Conservation (phyloP, 768 basidiomycete genomes). For the Xerocomus potaroensis region DNA sequence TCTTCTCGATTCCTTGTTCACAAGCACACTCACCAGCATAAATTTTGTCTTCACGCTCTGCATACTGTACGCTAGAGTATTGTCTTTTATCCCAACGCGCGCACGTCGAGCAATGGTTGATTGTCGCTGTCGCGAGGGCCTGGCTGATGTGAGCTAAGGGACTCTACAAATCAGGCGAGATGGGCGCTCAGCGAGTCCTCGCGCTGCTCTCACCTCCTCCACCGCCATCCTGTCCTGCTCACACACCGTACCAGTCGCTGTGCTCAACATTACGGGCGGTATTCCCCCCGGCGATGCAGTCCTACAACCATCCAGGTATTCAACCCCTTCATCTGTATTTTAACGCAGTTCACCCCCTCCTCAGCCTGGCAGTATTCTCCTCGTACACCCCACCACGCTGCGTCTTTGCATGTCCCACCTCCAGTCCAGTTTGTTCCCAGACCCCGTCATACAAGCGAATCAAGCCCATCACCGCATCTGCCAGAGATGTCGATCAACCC, state of each 20-base stretch:
- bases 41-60: slow-evolving; percentile 21
- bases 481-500: slow-evolving; percentile 1
- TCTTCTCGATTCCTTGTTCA: no score
- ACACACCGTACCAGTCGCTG: neutral
- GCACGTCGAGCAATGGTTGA: slow-evolving; percentile 3
- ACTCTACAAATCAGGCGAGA: slow-evolving; percentile 15
- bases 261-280: neutral
- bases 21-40: slow-evolving; percentile 31
- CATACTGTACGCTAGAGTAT: slow-evolving; percentile 47
- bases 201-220: neutral
- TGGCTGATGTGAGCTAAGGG: neutral
- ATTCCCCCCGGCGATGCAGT: slow-evolving; percentile 21
- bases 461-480: slow-evolving; percentile 5
- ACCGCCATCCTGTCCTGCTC: neutral
- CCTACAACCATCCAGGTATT: slow-evolving; percentile 31
- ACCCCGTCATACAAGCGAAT: slow-evolving; percentile 19
- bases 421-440: slow-evolving; percentile 15
- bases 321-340: neutral
- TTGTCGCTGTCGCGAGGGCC: neutral
- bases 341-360: slow-evolving; percentile 3
- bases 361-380: slow-evolving; percentile 18
- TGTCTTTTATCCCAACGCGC: slow-evolving; percentile 10
- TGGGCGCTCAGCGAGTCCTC: slow-evolving; percentile 17
- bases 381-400: slow-evolving; percentile 19
- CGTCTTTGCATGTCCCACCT: slow-evolving; percentile 17